These are phyloP conservation scores for Irpex lacteus DNA, from an alignment of 1,284 basidiomycete species.

Conservation along the genomic window DNA sequence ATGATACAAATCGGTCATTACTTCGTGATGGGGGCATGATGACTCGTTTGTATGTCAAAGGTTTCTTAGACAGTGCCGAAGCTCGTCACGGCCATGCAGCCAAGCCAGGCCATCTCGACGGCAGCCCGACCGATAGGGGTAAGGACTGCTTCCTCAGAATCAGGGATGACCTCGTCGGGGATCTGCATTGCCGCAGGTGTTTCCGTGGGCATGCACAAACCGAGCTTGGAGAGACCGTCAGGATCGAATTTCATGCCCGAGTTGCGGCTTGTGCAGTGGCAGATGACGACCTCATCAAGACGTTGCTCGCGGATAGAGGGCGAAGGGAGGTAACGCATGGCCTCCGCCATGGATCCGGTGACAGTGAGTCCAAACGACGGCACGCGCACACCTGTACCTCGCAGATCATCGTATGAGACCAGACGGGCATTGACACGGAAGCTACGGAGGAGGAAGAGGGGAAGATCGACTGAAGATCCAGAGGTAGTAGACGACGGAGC, in stretches of 20 bases:
- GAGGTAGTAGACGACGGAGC: constrained; percentile 35
- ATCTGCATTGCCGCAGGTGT: constrained; percentile 19
- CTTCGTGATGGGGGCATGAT: background rate
- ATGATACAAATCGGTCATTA: background rate
- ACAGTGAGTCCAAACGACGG: constrained; percentile 68
- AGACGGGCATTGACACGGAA: constrained; percentile 70
- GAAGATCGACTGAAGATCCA: constrained; percentile 14
- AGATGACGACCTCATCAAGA: constrained; percentile 47
- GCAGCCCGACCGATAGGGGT: constrained; percentile 74
- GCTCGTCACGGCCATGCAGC: constrained; percentile 72
- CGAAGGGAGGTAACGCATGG: constrained; percentile 42
- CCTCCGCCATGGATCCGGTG: constrained; percentile 58
- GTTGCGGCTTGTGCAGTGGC: constrained; percentile 58
- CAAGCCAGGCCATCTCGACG: constrained; percentile 81
- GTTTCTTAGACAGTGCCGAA: constrained; percentile 32
- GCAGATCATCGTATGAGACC: constrained; percentile 63
- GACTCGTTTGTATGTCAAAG: background rate
- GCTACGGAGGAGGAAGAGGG: background rate
- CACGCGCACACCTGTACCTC: constrained; percentile 68
- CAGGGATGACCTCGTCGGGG: constrained; percentile 35
- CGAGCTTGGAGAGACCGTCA: constrained; percentile 67
- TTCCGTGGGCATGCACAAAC: constrained; percentile 44
- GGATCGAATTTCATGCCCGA: constrained; percentile 66
- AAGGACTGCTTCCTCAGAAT: constrained; percentile 40
- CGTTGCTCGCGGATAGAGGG: constrained; percentile 30